Evolutionary conservation across 192 early-diverging fungal species (phyloP).

Genomic region (Backusella australiensis): DNA sequence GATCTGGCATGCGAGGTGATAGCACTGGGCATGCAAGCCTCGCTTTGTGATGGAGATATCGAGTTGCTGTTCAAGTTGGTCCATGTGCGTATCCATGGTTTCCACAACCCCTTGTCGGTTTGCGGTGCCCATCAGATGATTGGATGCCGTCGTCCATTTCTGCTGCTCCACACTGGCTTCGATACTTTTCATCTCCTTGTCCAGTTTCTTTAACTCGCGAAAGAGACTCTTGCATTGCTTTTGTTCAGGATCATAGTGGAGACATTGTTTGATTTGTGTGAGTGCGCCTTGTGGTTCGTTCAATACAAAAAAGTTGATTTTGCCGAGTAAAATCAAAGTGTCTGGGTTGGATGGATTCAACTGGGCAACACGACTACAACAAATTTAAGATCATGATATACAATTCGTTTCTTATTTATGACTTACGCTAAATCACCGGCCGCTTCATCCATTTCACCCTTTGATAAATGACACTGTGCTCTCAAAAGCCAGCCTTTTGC

Average conservation of each 20-base stretch:
- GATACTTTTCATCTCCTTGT: constrained; percentile 67
- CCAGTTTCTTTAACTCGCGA: constrained; percentile 66
- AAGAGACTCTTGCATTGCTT: constrained; percentile 82
- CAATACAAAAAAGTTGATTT: constrained; percentile 66
- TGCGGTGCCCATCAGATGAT: constrained; percentile 54
- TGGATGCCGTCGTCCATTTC: constrained; percentile 56
- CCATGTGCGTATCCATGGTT: constrained; percentile 32
- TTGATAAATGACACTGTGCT: constrained; percentile 69
- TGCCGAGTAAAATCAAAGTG: constrained; percentile 61
- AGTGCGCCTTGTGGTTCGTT: constrained; percentile 73
- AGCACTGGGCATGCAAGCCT: constrained; percentile 36
- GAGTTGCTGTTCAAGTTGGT: constrained; percentile 4
- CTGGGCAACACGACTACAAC: constrained; percentile 59
- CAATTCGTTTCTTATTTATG: no score
- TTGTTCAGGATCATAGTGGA: constrained; percentile 90
- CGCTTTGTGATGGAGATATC: constrained; percentile 33
- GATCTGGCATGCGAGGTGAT: constrained; percentile 61
- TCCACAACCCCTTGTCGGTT: constrained; percentile 29
- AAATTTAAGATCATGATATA: no score
- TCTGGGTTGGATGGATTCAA: constrained; percentile 66
- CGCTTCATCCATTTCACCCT: constrained; percentile 81
- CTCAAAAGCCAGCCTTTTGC: constrained; percentile 58
- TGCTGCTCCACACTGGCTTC: constrained; percentile 49
- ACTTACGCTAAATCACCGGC: constrained; percentile 70
- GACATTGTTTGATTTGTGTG: constrained; percentile 76